phyloP scores from a whole-genome alignment of 2,329 filamentous ascomycete species.

The Ilyonectria destructans region DNA sequence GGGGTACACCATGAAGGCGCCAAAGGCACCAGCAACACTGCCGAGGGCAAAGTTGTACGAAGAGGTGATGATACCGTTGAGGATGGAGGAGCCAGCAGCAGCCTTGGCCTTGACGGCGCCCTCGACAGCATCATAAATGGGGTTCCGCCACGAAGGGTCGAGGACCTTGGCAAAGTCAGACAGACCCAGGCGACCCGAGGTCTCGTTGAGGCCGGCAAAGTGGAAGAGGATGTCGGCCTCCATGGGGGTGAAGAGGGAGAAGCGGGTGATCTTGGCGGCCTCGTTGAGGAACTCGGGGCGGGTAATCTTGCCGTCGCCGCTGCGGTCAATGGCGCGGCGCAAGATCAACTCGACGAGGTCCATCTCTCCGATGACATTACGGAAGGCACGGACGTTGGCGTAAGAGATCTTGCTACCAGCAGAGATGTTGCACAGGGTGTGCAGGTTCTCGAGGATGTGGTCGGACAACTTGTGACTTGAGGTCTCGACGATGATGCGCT shows the following conservation, averaged over 20 bases:
- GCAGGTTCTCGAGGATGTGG: slow-evolving; percentile 91
- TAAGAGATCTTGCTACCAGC: slow-evolving; percentile 95
- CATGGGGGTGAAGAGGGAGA: slow-evolving; percentile 98
- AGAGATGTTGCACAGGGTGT: slow-evolving; percentile 95
- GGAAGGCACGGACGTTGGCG: slow-evolving; percentile 96
- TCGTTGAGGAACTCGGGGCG: slow-evolving; percentile 95
- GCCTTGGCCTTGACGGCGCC: slow-evolving; percentile 56
- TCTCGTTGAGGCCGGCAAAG: slow-evolving; percentile 93
- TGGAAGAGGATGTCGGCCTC: slow-evolving; percentile 99
- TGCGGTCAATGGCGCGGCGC: slow-evolving; percentile 87
- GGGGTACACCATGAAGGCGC: slow-evolving; percentile 99
- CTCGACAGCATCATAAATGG: slow-evolving; percentile 67
- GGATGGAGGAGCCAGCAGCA: slow-evolving; percentile 56
- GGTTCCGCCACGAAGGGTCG: slow-evolving; percentile 90
- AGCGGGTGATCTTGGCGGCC: slow-evolving; percentile 90
- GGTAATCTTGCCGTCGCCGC: slow-evolving; percentile 92
- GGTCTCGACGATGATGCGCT: slow-evolving; percentile 95
- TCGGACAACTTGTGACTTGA: slow-evolving; percentile 97
- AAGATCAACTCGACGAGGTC: slow-evolving; percentile 96
- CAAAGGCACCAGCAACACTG: slow-evolving; percentile 93
- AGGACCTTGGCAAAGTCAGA: slow-evolving; percentile 95
- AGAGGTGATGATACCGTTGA: slow-evolving; percentile 77
- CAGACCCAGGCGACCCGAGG: slow-evolving; percentile 86
- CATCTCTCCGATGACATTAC: slow-evolving; percentile 98
- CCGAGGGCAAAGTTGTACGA: slow-evolving; percentile 93